Evolutionary conservation across 805 yeast genomes (phyloP).

Genomic region (Kuraishia floccosa): DNA sequence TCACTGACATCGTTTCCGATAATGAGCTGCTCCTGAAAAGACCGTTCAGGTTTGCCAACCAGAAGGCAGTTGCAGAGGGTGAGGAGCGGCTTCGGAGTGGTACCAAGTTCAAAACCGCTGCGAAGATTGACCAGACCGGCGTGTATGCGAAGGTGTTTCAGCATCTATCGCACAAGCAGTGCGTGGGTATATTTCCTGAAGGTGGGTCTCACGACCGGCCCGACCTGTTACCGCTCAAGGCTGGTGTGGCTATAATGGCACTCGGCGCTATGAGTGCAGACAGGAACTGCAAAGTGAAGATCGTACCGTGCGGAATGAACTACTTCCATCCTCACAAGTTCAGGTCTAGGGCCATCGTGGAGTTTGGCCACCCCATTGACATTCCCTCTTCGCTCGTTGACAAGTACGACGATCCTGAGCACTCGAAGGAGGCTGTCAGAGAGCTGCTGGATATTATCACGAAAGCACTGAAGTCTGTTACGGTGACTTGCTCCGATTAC

Average conservation of each 20-base stretch:
- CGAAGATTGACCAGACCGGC: constrained; percentile 72
- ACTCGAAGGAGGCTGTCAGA: constrained; percentile 63
- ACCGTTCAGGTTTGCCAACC: constrained; percentile 39
- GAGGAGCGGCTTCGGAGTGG: constrained; percentile 34
- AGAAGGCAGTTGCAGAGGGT: constrained; percentile 27
- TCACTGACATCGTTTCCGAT: constrained; percentile 59
- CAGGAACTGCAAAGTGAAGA: constrained; percentile 67
- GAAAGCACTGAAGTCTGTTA: constrained; percentile 69
- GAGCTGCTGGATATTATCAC: constrained; percentile 61
- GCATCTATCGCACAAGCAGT: constrained; percentile 69
- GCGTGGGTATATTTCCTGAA: constrained; percentile 93
- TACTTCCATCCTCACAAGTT: constrained; percentile 94
- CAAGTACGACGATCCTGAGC: constrained; percentile 45
- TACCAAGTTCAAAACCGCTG: constrained; percentile 59
- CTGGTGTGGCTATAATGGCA: constrained; percentile 98
- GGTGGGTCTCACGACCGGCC: constrained; percentile 98
- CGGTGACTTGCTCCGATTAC: constrained; percentile 81
- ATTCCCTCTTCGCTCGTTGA: constrained; percentile 50
- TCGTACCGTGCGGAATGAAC: constrained; percentile 96
- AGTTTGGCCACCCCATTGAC: constrained; percentile 82
- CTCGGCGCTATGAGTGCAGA: constrained; percentile 81
- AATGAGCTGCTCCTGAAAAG: constrained; percentile 56
- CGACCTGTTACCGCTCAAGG: constrained; percentile 82
- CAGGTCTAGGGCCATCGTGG: constrained; percentile 90
- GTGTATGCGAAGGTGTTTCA: constrained; percentile 81